phyloP scores from a whole-genome alignment of 805 yeast species.

The Pichia paraexigua region DNA sequence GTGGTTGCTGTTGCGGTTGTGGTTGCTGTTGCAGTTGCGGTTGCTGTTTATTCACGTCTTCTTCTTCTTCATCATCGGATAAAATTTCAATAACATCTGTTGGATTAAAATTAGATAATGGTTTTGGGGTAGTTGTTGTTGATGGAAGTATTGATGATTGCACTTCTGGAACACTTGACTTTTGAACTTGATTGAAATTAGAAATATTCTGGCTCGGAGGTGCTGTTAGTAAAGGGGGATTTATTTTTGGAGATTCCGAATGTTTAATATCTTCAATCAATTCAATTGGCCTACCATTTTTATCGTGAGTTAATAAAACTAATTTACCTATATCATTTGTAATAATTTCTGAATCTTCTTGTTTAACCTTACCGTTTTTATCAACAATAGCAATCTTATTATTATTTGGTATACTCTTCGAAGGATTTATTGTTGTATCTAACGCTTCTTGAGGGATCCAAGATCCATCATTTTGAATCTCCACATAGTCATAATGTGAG shows the following conservation, averaged over 20 bases:
- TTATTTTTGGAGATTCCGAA: background rate
- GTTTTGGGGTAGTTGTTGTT: background rate
- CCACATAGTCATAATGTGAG: slow-evolving; percentile 56
- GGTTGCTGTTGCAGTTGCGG: background rate
- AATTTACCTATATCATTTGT: background rate
- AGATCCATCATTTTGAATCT: slow-evolving; percentile 60
- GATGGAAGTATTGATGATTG: background rate
- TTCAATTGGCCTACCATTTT: background rate
- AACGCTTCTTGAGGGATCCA: slow-evolving; percentile 42
- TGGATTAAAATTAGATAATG: background rate
- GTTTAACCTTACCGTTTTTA: slow-evolving; percentile 2
- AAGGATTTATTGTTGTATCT: slow-evolving; percentile 1
- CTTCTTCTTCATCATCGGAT: slow-evolving; percentile 4
- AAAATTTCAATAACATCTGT: slow-evolving; percentile 5
- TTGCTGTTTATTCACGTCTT: background rate
- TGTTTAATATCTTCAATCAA: background rate
- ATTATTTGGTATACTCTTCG: background rate
- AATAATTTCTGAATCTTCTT: slow-evolving; percentile 9
- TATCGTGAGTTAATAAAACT: slow-evolving; percentile 8
- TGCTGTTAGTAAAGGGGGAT: background rate
- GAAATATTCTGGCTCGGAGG: background rate
- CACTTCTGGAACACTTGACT: background rate
- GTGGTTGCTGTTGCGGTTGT: background rate
- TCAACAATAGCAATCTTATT: background rate
- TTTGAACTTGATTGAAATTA: background rate